These are phyloP conservation scores for Tolypocladium album DNA, from an alignment of 2,329 filamentous ascomycete genomes.

Conservation along the genomic window DNA sequence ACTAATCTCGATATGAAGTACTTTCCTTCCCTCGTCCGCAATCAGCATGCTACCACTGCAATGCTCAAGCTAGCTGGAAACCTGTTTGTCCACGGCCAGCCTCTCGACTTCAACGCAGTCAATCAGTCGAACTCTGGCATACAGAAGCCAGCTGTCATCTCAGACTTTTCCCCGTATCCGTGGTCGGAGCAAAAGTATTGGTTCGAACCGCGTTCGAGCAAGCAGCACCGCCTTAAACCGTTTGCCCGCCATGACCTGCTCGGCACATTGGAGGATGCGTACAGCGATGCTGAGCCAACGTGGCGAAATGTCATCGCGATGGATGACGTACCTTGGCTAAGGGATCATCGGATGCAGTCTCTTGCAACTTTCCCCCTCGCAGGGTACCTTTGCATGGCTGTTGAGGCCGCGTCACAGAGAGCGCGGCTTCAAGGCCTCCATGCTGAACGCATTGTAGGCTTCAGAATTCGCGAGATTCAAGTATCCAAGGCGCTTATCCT, in stretches of 20 bases:
- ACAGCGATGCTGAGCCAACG: conserved; percentile 31
- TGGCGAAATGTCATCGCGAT: conserved; percentile 38
- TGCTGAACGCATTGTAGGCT: conserved; percentile 9
- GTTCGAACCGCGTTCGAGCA: conserved; percentile 33
- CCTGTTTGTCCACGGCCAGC: conserved; percentile 33
- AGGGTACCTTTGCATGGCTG: conserved; percentile 39
- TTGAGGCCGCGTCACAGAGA: conserved; percentile 33
- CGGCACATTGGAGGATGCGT: conserved; percentile 31
- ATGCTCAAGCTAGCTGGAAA: conserved; percentile 31
- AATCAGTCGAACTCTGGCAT: conserved; percentile 23
- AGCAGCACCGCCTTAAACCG: conserved; percentile 28
- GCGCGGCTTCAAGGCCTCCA: conserved; percentile 12
- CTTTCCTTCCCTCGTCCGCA: conserved; percentile 36
- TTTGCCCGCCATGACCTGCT: conserved; percentile 33
- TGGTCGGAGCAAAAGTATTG: conserved; percentile 38
- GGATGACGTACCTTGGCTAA: conserved; percentile 44
- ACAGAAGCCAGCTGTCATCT: conserved; percentile 18
- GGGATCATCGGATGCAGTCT: conserved; percentile 47
- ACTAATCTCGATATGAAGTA: conserved; percentile 30
- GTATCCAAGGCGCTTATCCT: conserved; percentile 15
- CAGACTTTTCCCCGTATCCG: conserved; percentile 35
- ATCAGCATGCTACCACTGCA: conserved; percentile 35
- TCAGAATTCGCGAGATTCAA: conserved; percentile 14
- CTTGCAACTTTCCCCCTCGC: conserved; percentile 44
- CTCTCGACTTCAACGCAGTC: conserved; percentile 31